Base-by-base conservation (phyloP, 345 rosid species). In the Camelina laxa region DNA sequence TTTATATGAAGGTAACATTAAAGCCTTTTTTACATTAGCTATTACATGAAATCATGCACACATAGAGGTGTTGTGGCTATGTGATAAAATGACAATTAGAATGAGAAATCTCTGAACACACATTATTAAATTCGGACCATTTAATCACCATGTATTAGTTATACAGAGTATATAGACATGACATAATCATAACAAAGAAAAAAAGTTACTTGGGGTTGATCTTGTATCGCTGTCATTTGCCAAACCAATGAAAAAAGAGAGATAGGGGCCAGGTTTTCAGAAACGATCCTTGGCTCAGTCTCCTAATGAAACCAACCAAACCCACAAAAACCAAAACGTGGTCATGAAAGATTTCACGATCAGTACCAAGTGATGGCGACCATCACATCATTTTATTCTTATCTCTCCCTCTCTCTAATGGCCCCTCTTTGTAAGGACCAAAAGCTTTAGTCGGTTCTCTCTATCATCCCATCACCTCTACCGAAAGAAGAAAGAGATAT, bases 361-460 rank as follows among this genome's bases (percentile, higher is more conserved):
- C 75, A 53, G 65, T 50, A 74, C 60, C 61, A 75, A 60, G 15
- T 75, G 58, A 75, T 54, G 51, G 33, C 44, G 74, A 60, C 69
- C 45, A 54, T 75, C 79, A 69, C 69, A 61, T 69, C 65, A 53
- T 60, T 51, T 19, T 69, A 53, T 75, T 75, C 68, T 68, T 38
- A 35, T 47, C 59, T 57, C 66, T 62, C 21, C 14, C 60, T 20
- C 2, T 17, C 47, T 65, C 33, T 13, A 58, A 67, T 67, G 66
- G 4, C 58, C 67, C 72, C 72, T 67, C 79, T 75, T 75, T 76
- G 70, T 64, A 76, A 62, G 80, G 75, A 62, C 75, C 79, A 70
- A 17, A 76, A 42, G 21, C 74, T 60, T 51, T 60, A 60, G 69
- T 41, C 17, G 59, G 49, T 67, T 48, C 73, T 59, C 35, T 74